A percentile compares a stretch with the other conserved stretches of the same genome.
Evolutionary conservation across 768 basidiomycete species (phyloP).

Genomic region (Lactarius deliciosus): DNA sequence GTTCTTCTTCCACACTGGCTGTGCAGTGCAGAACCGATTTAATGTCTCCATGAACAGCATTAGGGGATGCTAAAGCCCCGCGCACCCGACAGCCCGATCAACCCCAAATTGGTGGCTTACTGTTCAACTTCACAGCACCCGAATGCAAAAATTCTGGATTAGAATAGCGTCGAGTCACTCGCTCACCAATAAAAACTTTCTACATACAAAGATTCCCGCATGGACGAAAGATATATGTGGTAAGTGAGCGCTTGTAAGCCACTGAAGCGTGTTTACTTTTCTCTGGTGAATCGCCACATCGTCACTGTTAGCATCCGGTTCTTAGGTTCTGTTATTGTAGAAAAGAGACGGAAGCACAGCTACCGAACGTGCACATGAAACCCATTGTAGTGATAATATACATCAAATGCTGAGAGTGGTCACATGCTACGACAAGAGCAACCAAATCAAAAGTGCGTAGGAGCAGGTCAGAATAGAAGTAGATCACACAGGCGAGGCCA

Average conservation of each 20-base stretch:
- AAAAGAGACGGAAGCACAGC: conserved; percentile 18
- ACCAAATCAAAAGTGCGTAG: conserved; percentile 17
- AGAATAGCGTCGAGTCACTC: not conserved
- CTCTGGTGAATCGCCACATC: not conserved
- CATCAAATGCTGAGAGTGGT: conserved; percentile 28
- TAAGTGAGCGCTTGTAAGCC: not conserved
- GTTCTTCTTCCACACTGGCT: not conserved
- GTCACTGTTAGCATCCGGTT: not conserved
- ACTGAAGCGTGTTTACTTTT: not conserved
- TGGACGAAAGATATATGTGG: not conserved
- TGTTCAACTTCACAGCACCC: no score
- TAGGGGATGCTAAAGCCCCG: not conserved
- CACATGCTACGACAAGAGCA: conserved; percentile 16
- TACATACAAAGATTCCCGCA: not conserved
- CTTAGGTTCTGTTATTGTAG: not conserved
- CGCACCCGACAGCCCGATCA: not conserved
- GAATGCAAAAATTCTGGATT: no score
- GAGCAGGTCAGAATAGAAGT: conserved; percentile 16
- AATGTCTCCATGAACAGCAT: not conserved
- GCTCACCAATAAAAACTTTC: not conserved
- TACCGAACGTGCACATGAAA: conserved; percentile 14
- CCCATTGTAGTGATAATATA: conserved; percentile 29
- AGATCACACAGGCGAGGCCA: conserved; percentile 19
- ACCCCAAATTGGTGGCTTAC: not conserved
- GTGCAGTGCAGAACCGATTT: not conserved